Percentiles rank a stretch among this genome's conserved stretches.
These are phyloP conservation scores for Peronospora tabacina DNA, from an alignment of 352 stramenopile genomes.

Conservation along the genomic window DNA sequence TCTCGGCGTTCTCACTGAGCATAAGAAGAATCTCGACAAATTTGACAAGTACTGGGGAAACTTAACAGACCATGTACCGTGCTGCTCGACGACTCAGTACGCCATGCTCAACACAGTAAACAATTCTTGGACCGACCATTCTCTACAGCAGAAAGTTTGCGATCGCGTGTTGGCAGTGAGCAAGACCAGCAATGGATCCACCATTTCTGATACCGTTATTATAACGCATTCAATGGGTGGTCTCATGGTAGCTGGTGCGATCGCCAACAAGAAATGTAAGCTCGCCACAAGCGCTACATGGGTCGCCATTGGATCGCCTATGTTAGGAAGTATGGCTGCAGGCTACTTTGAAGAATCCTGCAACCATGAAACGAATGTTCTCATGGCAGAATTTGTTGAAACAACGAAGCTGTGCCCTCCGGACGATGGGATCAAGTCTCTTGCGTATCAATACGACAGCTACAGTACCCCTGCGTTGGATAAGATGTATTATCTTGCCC, in stretches of 20 bases:
- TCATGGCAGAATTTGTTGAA: conserved; percentile 26
- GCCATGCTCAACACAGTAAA: conserved; percentile 28
- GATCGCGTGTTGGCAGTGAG: conserved; percentile 19
- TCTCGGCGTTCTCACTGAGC: conserved; percentile 11
- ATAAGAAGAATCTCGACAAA: conserved; percentile 7
- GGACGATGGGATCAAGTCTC: conserved; percentile 22
- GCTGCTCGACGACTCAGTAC: conserved; percentile 22
- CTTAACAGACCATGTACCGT: conserved; percentile 15
- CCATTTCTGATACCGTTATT: conserved; percentile 17
- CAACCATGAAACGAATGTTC: conserved; percentile 17
- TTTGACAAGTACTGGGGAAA: conserved; percentile 14
- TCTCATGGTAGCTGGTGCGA: conserved; percentile 16
- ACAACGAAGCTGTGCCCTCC: conserved; percentile 28
- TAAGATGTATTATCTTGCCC: conserved; percentile 21
- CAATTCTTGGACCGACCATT: conserved; percentile 23
- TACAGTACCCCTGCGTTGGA: conserved; percentile 21
- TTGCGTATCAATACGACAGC: conserved; percentile 26
- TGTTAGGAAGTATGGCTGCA: conserved; percentile 30
- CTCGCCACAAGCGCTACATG: conserved; percentile 22
- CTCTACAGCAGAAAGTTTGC: conserved; percentile 29
- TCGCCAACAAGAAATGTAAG: conserved; percentile 16
- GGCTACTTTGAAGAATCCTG: conserved; percentile 32
- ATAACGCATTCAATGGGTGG: conserved; percentile 22
- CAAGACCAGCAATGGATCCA: conserved; percentile 8
- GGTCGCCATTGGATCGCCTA: conserved; percentile 21